These are phyloP conservation scores for Taiozyma sp. DNA, from an alignment of 1,139 yeast genomes.

Conservation along the genomic window DNA sequence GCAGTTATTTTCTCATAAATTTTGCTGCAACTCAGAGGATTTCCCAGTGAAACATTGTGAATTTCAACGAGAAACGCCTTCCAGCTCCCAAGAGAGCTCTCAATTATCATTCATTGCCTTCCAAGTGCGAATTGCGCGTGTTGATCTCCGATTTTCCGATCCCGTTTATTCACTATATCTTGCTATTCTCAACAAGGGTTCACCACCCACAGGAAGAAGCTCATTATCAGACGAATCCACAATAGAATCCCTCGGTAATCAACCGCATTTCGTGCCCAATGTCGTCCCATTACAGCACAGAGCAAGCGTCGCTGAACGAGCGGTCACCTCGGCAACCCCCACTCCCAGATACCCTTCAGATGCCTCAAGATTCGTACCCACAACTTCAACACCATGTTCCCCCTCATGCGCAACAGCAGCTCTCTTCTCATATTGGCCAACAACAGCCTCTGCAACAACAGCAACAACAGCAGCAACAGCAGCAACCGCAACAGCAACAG, in stretches of 20 bases:
- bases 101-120: background rate
- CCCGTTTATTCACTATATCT: background rate
- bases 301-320: slow-evolving; percentile 22
- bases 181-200: background rate
- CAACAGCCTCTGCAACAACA: slow-evolving; percentile 5
- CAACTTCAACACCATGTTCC: background rate
- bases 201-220: background rate
- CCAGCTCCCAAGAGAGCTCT: background rate
- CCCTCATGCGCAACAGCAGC: slow-evolving; percentile 4
- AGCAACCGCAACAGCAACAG: slow-evolving; percentile 1
- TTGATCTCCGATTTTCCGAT: background rate
- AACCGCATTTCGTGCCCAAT: slow-evolving; percentile 3
- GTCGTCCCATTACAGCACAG: slow-evolving; percentile 21
- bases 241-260: background rate
- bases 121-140: background rate
- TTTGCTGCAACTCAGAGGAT: background rate
- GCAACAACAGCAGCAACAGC: too few relatives aligned
- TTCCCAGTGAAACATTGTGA: background rate
- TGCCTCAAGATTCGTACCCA: background rate
- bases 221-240: background rate
- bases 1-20: background rate
- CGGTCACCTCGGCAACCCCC: background rate
- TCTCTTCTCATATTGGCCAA: background rate
- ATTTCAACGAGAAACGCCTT: background rate
- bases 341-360: background rate